Conservation (phyloP, 1,284 basidiomycete genomes). For the Leccinum subrobustum region DNA sequence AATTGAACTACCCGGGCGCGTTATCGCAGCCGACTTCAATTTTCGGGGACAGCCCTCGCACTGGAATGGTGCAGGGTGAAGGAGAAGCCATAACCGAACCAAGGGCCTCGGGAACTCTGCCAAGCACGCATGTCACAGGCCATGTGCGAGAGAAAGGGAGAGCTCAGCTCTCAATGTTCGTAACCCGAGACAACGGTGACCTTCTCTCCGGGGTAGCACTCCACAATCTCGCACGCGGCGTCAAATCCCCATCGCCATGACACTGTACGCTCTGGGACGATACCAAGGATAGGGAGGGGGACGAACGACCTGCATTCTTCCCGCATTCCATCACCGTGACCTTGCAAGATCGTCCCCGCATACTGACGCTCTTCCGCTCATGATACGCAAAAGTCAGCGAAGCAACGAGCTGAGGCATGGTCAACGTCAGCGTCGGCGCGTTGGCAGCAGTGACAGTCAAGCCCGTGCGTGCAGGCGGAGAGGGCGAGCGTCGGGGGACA, state of each 20-base stretch:
- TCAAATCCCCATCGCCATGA: background rate
- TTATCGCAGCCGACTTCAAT: background rate
- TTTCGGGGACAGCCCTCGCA: background rate
- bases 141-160: background rate
- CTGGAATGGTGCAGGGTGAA: background rate
- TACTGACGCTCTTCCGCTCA: conserved; percentile 21
- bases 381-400: conserved; percentile 28
- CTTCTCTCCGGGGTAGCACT: conserved; percentile 16
- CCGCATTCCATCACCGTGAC: background rate
- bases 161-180: conserved; percentile 24
- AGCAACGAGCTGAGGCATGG: conserved; percentile 35
- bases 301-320: conserved; percentile 12
- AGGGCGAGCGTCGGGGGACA: conserved; percentile 29
- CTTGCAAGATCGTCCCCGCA: conserved; percentile 21
- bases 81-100: background rate
- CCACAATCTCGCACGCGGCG: conserved; percentile 12
- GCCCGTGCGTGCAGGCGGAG: conserved; percentile 25
- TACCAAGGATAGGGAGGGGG: background rate
- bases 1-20: background rate
- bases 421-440: conserved; percentile 19
- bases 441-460: background rate
- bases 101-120: background rate
- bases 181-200: conserved; percentile 29
- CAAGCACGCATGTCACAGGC: background rate
- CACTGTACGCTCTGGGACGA: conserved; percentile 4